Base-by-base conservation (phyloP, 495 filamentous ascomycete genomes). In the Penicillium robsamsonii region DNA sequence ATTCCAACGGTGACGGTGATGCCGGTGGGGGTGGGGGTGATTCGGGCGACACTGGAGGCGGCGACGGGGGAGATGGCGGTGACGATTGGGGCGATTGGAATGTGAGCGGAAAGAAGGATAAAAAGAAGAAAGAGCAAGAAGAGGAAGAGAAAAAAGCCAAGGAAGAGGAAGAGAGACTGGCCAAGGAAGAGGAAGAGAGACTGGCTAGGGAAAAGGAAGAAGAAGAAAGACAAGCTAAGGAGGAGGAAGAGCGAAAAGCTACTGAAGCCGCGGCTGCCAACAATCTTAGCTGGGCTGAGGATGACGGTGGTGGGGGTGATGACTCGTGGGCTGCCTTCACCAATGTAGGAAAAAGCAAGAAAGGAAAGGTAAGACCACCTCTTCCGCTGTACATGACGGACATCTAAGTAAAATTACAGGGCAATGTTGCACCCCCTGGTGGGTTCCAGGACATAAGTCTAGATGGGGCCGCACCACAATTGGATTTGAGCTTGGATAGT, bases 401-500 rank as follows among this genome's bases (percentile, higher is more conserved):
- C 25, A 42, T 40, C 45, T 60, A 29, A 59, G 22, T 44, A 17
- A 12, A 8, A n/a, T 10, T 38, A n/a, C 42, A 69, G 66, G 59
- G 54, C 3, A 69, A 73, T 22, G 54, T n/a, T 18, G 27, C 62
- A 15, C 62, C 74, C 1, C 53, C 63, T 17, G 74, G 62, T 43
- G 61, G 62, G 2, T 79, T 81, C 40, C 77, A 79, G 46, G 76
- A 82, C 46, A 66, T 81, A 29, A 77, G 69, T 42, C 59, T 82
- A 5, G 63, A 73, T 31, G 70, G 75, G 31, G 59, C 57, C 18
- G 71, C 69, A 22, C 76, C 79, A 7, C 74, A 80, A 50, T 56
- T 80, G 18, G 76, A 80, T 58, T 57, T 81, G 29, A 74, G 64
- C 46, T 77, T 81, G 49, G 76, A 73, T 25, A 40, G 64, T 7